Conservation (phyloP, 75 land plant genomes). For the Picea sitchensis region DNA sequence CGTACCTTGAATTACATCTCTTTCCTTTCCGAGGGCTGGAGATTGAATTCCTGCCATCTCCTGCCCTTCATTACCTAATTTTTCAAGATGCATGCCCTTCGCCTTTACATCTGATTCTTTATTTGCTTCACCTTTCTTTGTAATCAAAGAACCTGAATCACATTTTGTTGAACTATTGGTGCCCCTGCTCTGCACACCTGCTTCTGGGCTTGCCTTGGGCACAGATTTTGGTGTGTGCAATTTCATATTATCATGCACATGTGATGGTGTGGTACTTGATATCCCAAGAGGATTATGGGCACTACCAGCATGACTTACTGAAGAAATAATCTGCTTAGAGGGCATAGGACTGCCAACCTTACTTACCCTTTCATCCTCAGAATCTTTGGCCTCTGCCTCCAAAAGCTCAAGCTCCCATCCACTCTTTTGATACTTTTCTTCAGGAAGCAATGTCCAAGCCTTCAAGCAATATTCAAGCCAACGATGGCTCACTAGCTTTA, state of each 20-base stretch:
- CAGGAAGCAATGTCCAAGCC: conserved; percentile 47
- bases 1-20: not conserved
- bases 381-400: conserved; percentile 74
- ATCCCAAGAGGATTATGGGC: not conserved
- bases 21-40: not conserved
- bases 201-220: not conserved
- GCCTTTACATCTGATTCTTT: not conserved
- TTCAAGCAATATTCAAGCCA: conserved; percentile 86
- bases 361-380: conserved; percentile 49
- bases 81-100: not conserved
- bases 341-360: not conserved
- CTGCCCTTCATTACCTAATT: not conserved
- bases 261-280: not conserved
- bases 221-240: not conserved
- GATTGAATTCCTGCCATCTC: not conserved
- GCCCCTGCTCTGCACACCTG: not conserved
- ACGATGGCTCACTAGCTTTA: conserved; percentile 74
- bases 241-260: not conserved
- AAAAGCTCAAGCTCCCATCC: conserved; percentile 68
- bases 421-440: conserved; percentile 23
- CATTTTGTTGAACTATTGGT: conserved; percentile 1
- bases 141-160: not conserved
- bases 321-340: not conserved
- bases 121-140: not conserved
- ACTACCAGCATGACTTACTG: not conserved